Percentiles rank a stretch among this genome's conserved stretches.
phyloP scores from a whole-genome alignment of 2,329 filamentous ascomycete species.

The Cephalotrichum gorgonifer region DNA sequence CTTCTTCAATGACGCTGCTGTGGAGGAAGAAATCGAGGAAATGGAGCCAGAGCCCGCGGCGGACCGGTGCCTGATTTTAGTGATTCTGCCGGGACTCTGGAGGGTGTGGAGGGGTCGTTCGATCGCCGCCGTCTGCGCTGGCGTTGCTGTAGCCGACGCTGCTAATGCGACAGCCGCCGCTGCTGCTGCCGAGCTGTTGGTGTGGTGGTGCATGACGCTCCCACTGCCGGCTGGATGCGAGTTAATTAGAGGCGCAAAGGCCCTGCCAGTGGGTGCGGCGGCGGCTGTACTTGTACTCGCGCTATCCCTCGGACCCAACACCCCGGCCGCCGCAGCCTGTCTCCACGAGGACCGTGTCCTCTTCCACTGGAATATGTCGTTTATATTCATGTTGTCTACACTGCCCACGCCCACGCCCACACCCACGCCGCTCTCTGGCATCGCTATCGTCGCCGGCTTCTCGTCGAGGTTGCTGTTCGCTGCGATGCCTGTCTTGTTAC shows the following conservation, averaged over 20 bases:
- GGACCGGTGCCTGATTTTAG: conserved; percentile 4
- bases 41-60: not conserved
- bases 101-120: conserved; percentile 4
- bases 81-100: conserved; percentile 3
- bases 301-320: not conserved
- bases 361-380: conserved; percentile 5
- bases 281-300: not conserved
- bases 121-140: not conserved
- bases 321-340: not conserved
- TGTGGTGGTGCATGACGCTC: not conserved
- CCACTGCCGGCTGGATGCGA: not conserved
- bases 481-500: not conserved
- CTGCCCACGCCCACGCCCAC: not conserved
- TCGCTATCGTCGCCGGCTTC: not conserved
- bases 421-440: not conserved
- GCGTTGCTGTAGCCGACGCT: not conserved
- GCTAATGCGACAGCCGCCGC: no score
- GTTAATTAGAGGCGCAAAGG: not conserved
- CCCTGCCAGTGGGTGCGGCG: not conserved
- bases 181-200: not conserved
- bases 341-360: conserved; percentile 4
- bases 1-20: not conserved
- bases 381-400: no score
- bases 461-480: conserved; percentile 2
- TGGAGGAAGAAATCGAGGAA: conserved; percentile 1